Conservation (phyloP, 1,139 yeast species). For the Lodderomyces margitis region DNA sequence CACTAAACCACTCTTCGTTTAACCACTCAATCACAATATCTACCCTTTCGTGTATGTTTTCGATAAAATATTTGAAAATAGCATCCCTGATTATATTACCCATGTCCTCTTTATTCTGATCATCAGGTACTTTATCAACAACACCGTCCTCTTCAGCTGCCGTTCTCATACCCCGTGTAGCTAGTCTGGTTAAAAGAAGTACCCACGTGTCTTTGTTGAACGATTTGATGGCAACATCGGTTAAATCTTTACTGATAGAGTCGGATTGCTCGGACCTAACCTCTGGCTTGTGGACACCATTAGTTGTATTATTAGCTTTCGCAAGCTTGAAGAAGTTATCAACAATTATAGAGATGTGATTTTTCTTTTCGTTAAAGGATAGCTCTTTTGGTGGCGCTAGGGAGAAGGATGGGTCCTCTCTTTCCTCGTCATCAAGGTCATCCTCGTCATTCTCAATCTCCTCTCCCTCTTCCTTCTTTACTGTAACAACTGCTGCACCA, state of each 20-base stretch:
- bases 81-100: constrained; percentile 66
- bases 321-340: constrained; percentile 55
- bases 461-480: constrained; percentile 9
- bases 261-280: constrained; percentile 9
- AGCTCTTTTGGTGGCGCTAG: constrained; percentile 58
- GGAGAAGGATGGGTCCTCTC: constrained; percentile 44
- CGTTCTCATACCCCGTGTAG: constrained; percentile 70
- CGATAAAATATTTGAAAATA: constrained; percentile 69
- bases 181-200: constrained; percentile 67
- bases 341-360: constrained; percentile 52
- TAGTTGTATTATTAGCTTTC: constrained; percentile 13
- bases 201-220: constrained; percentile 82
- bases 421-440: constrained; percentile 38
- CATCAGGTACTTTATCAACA: constrained; percentile 22
- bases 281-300: constrained; percentile 14
- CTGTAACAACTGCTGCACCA: not conserved
- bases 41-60: constrained; percentile 67
- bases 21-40: constrained; percentile 90
- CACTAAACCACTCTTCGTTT: constrained; percentile 93
- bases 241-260: constrained; percentile 34
- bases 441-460: constrained; percentile 15
- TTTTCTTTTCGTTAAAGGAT: constrained; percentile 48
- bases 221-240: constrained; percentile 53
- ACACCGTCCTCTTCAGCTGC: constrained; percentile 20
- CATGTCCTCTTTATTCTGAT: constrained; percentile 33